Base-by-base conservation (phyloP, 345 rosid species). In the Melaleuca alternifolia region DNA sequence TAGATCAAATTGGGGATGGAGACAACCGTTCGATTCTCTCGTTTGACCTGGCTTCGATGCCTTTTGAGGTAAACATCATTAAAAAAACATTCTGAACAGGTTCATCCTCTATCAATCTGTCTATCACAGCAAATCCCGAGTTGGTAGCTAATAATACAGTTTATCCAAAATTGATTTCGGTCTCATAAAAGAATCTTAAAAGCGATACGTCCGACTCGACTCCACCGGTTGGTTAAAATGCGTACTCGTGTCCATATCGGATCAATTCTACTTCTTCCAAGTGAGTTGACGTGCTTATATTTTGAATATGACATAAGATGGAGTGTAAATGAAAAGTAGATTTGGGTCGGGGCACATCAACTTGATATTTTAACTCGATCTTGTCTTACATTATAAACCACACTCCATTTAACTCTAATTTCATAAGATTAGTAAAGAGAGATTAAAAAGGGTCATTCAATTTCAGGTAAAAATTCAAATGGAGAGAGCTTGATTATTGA, bases 171-270 rank as follows among this genome's bases (percentile, higher is more conserved):
- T 28, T 15, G 16, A 5, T 33, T 61, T n/a, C 16, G 0, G 6
- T 18, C 24, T 30, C 37, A 1, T 7, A 15, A 30, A 33, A 23
- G 1, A 4, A 20, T 3, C 11, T 3, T 41, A 2, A 54, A 21
- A 23, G n/a, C 3, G 10, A 10, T 23, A 8, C n/a, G 10, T 7
- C n/a, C n/a, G 11, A 23, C 26, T 26, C 26, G 8, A 23, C 5
- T 54, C 3, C 7, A 16, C 24, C 23, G 9, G 9, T 7, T 3
- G 56, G 24, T 54, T 54, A 20, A 54, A 54, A 54, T 54, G 5
- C 59, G 8, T 8, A 21, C 3, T 3, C 33, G 44, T 18, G 33
- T 9, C 16, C 23, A 33, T 0, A 1, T 9, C 1, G 12, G 6
- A 65, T 20, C 9, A 2, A 11, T 65, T 3, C 4, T 9, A 33